These are phyloP conservation scores for Tilletiopsis washingtonensis DNA, from an alignment of 1,284 basidiomycete genomes.

Conservation along the genomic window DNA sequence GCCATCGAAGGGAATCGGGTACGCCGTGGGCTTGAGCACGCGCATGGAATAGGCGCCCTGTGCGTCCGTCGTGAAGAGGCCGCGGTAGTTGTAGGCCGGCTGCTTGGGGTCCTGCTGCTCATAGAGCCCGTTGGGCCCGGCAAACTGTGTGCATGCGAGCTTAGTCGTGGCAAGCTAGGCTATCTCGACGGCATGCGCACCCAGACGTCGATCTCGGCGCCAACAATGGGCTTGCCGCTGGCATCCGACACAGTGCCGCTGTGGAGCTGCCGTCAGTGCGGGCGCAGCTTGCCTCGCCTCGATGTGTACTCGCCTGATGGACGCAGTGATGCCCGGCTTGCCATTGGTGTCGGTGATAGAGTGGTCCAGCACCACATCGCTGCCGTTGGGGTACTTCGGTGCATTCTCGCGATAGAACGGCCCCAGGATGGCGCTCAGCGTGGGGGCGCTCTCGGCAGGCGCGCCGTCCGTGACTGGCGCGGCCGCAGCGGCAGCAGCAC, in stretches of 20 bases:
- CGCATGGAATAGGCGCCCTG: slow-evolving; percentile 43
- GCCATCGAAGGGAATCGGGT: slow-evolving; percentile 49
- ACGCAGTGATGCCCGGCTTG: slow-evolving; percentile 38
- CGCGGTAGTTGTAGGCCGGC: slow-evolving; percentile 46
- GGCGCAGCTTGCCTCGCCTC: no score
- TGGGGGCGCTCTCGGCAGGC: slow-evolving; percentile 18
- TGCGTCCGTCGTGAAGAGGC: slow-evolving; percentile 44
- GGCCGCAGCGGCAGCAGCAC: neutral
- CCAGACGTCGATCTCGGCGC: slow-evolving; percentile 48
- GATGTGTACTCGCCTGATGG: no score
- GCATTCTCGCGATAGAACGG: slow-evolving; percentile 47
- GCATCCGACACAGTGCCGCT: slow-evolving; percentile 40
- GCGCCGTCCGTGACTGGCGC: no score
- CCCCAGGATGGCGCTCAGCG: slow-evolving; percentile 49
- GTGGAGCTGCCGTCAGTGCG: slow-evolving; percentile 40
- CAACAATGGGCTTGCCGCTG: slow-evolving; percentile 44
- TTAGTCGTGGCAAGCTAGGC: no score
- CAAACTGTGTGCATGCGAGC: no score
- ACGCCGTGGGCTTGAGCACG: slow-evolving; percentile 47
- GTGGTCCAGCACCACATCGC: slow-evolving; percentile 27
- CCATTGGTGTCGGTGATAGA: slow-evolving; percentile 34
- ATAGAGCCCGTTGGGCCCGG: slow-evolving; percentile 48
- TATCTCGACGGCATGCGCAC: no score
- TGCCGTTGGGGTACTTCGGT: slow-evolving; percentile 40
- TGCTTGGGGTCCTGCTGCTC: slow-evolving; percentile 48